Evolutionary conservation across 345 rosid species (phyloP).

Genomic region (Cochlearia excelsa): DNA sequence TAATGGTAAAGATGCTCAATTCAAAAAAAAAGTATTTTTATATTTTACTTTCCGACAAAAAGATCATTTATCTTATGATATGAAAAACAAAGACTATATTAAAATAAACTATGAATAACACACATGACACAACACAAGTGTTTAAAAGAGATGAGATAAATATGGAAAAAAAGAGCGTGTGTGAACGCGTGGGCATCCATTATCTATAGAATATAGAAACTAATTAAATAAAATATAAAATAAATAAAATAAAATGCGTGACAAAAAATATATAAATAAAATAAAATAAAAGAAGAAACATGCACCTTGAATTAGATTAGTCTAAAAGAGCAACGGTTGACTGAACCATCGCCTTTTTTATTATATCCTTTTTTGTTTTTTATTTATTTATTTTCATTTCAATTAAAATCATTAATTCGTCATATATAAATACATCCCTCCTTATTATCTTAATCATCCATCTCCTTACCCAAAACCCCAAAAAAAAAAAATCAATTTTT

Average conservation of each 20-base stretch:
- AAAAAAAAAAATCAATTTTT: not conserved
- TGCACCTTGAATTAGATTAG: conserved; percentile 28
- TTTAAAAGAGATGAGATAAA: not conserved
- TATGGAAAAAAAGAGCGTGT: not conserved
- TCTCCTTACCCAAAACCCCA: not conserved
- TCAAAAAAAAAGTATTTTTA: no score
- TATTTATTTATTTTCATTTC: not conserved
- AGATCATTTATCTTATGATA: not conserved
- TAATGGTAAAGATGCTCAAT: no score
- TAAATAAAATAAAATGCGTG: no score
- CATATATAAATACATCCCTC: conserved; percentile 6
- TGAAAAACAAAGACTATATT: not conserved
- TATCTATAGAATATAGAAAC: not conserved
- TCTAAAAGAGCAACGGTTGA: conserved; percentile 34
- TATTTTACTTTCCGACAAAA: not conserved
- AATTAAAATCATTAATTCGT: conserved; percentile 1
- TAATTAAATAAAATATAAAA: not conserved
- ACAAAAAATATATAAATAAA: no score
- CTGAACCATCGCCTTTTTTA: conserved; percentile 8
- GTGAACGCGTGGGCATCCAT: not conserved
- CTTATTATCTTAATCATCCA: conserved; percentile 19
- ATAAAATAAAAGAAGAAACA: not conserved
- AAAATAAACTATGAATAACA: not conserved
- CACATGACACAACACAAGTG: not conserved
- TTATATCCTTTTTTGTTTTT: not conserved